Evolutionary conservation across 352 stramenopile genomes (phyloP).

Genomic region (Phytophthora chlamydospora): DNA sequence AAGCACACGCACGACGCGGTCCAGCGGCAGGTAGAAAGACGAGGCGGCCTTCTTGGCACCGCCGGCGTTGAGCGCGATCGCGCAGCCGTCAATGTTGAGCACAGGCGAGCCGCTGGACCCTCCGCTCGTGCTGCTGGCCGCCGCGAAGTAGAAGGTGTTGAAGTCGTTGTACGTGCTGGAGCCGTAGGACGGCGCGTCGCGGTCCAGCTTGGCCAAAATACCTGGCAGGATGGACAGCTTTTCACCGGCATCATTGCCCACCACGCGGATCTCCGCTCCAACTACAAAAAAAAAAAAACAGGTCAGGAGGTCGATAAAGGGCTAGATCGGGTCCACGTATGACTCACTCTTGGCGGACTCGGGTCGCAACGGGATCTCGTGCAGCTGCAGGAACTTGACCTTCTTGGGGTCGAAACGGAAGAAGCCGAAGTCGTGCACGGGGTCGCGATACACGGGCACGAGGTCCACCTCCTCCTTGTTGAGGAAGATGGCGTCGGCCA

Average conservation of each 20-base stretch:
- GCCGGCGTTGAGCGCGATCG: slow-evolving; percentile 92
- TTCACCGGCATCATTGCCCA: slow-evolving; percentile 93
- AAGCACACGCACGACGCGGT: slow-evolving; percentile 86
- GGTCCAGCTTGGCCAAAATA: slow-evolving; percentile 91
- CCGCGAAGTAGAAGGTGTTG: slow-evolving; percentile 94
- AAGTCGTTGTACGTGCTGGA: slow-evolving; percentile 91
- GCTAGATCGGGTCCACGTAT: not conserved
- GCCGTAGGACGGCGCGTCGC: slow-evolving; percentile 89
- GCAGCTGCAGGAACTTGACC: slow-evolving; percentile 87
- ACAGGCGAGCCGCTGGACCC: slow-evolving; percentile 91
- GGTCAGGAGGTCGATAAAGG: not conserved
- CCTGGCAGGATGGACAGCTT: slow-evolving; percentile 92
- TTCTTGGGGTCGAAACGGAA: slow-evolving; percentile 89
- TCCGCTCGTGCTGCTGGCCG: slow-evolving; percentile 87
- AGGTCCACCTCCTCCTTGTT: slow-evolving; percentile 95
- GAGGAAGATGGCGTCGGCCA: slow-evolving; percentile 92
- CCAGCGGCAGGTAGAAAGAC: slow-evolving; percentile 91
- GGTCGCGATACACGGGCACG: slow-evolving; percentile 90
- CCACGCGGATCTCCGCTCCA: slow-evolving; percentile 91
- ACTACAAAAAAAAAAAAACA: slow-evolving; percentile 43
- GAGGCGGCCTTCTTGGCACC: slow-evolving; percentile 88
- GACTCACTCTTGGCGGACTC: slow-evolving; percentile 76
- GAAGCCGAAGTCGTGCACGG: slow-evolving; percentile 94
- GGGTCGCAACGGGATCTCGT: slow-evolving; percentile 89
- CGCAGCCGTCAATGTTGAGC: slow-evolving; percentile 86